Conservation (phyloP, 768 basidiomycete species). For the Boletus pseudo-olivaceus region DNA sequence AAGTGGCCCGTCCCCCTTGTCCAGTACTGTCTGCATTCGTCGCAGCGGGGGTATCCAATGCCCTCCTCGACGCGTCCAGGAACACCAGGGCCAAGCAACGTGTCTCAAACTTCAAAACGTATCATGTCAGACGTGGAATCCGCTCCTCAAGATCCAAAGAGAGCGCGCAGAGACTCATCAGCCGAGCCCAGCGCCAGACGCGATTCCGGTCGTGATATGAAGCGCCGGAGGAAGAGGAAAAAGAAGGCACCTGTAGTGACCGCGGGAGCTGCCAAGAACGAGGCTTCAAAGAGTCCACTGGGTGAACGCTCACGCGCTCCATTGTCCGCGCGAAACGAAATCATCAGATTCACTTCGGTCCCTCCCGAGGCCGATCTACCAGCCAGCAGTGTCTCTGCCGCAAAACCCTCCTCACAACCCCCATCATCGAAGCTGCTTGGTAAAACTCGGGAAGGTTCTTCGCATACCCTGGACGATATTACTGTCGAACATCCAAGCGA, state of each 20-base stretch:
- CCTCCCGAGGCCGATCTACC: conserved; percentile 12
- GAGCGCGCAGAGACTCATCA: conserved; percentile 19
- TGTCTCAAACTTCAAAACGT: conserved; percentile 11
- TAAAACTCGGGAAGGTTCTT: not conserved
- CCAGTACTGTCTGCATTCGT: not conserved
- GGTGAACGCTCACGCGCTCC: conserved; percentile 17
- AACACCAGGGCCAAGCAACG: conserved; percentile 14
- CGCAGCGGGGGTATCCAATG: conserved; percentile 13
- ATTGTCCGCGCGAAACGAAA: conserved; percentile 21
- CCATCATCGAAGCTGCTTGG: not conserved
- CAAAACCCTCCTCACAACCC: not conserved
- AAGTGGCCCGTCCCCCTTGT: conserved; percentile 1
- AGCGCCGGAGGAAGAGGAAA: conserved; percentile 27
- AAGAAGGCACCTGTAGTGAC: conserved; percentile 28
- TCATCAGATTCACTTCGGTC: conserved; percentile 26
- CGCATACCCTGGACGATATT: not conserved
- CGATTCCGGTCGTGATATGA: conserved; percentile 23
- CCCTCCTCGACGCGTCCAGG: conserved; percentile 23
- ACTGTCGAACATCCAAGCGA: not conserved
- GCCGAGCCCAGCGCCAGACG: conserved; percentile 13
- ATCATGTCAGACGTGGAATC: conserved; percentile 25
- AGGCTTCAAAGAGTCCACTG: conserved; percentile 1
- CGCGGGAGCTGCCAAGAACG: conserved; percentile 6
- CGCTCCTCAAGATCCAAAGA: conserved; percentile 21
- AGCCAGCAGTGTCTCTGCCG: not conserved